phyloP scores from a whole-genome alignment of 176 grass and related monocot species.

The Aegilops tauschii region DNA sequence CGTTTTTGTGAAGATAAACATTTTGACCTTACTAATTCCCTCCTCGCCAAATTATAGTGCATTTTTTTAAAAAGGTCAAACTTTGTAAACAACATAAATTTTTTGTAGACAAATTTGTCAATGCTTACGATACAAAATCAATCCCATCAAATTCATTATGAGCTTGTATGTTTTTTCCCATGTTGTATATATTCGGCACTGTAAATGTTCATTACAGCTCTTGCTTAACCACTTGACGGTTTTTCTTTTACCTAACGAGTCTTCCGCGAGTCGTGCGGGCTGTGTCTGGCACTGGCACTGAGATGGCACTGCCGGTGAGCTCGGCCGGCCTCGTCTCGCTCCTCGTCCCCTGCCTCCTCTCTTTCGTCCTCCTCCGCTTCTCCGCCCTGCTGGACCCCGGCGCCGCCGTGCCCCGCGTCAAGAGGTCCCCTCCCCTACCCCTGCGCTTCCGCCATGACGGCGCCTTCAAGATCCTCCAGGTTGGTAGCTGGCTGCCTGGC shows the following conservation, averaged over 20 bases:
- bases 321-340: constrained; percentile 6
- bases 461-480: constrained; percentile 89
- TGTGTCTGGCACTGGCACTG: neutral
- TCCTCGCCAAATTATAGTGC: no score
- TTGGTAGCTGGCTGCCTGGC: neutral
- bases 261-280: neutral
- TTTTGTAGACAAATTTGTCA: no score
- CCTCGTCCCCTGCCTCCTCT: constrained; percentile 34
- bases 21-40: neutral
- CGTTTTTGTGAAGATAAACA: neutral
- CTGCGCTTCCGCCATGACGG: constrained; percentile 77
- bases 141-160: no score
- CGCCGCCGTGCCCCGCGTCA: constrained; percentile 44
- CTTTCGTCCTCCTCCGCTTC: constrained; percentile 39
- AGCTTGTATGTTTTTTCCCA: no score
- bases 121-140: no score
- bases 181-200: no score
- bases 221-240: neutral
- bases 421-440: constrained; percentile 55
- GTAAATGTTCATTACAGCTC: no score
- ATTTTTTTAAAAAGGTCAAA: no score
- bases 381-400: constrained; percentile 26
- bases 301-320: neutral
- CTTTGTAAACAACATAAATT: no score
- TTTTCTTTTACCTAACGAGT: neutral